Percentiles rank a stretch among this genome's conserved stretches.
phyloP scores from a whole-genome alignment of 352 stramenopile genomes.

The Pythium apleroticum region DNA sequence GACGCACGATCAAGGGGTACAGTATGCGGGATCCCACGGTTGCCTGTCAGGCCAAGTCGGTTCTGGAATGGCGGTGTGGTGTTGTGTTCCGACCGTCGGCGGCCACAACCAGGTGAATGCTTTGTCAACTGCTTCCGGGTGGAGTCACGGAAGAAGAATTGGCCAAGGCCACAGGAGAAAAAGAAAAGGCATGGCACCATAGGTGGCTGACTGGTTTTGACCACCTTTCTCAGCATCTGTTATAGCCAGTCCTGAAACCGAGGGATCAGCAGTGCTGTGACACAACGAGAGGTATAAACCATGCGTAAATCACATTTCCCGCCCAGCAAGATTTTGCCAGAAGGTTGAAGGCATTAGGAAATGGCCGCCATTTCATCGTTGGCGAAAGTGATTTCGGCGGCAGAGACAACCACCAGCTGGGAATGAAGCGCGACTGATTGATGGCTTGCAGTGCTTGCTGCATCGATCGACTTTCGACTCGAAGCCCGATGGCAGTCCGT shows the following conservation, averaged over 20 bases:
- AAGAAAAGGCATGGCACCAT: constrained; percentile 1
- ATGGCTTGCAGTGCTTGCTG: neutral
- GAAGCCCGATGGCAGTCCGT: no score
- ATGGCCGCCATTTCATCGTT: neutral
- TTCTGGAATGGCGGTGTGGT: neutral
- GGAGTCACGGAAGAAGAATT: constrained; percentile 1
- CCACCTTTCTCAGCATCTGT: neutral
- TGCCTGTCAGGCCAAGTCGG: neutral
- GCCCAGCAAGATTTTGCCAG: neutral
- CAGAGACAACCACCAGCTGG: neutral
- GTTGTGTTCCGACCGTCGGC: neutral
- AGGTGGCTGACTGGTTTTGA: neutral
- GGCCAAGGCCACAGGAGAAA: neutral
- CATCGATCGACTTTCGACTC: no score
- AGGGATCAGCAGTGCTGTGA: no score
- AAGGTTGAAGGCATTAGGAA: neutral
- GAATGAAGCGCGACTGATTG: neutral
- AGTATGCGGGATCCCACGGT: constrained; percentile 3
- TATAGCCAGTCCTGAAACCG: neutral
- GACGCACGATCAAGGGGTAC: neutral
- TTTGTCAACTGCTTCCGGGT: neutral
- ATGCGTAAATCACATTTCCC: neutral
- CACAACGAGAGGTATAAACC: neutral
- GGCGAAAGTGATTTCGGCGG: neutral
- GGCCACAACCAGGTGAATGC: neutral